phyloP scores from a whole-genome alignment of 2,329 filamentous ascomycete species.

The Alternaria burnsii region DNA sequence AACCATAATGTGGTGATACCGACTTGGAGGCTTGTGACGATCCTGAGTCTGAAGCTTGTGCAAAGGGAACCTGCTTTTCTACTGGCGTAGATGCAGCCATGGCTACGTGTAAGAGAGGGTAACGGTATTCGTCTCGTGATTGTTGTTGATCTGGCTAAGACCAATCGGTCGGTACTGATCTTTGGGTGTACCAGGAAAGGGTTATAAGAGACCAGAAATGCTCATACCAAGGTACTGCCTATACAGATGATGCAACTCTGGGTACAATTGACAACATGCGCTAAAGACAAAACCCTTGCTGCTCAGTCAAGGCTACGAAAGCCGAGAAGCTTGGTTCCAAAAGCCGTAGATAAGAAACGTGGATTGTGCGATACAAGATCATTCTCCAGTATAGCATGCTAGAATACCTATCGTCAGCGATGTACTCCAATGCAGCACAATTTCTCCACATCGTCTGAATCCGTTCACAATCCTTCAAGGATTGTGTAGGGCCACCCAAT shows the following conservation, averaged over 20 bases:
- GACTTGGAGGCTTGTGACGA: constrained; percentile 20
- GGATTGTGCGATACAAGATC: not conserved
- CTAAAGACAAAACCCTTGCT: constrained; percentile 6
- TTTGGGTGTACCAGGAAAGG: constrained; percentile 15
- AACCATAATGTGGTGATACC: constrained; percentile 17
- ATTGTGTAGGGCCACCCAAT: not conserved
- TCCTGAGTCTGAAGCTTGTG: constrained; percentile 23
- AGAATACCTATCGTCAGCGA: not conserved
- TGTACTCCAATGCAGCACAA: not conserved
- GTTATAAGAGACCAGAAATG: constrained; percentile 27
- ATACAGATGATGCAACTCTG: constrained; percentile 32
- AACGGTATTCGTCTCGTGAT: constrained; percentile 15
- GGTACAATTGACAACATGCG: constrained; percentile 29
- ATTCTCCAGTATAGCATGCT: not conserved
- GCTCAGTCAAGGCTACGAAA: constrained; percentile 13
- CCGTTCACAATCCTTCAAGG: not conserved
- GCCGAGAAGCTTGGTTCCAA: constrained; percentile 3
- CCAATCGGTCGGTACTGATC: constrained; percentile 13
- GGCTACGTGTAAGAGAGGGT: not conserved
- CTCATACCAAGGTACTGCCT: not conserved
- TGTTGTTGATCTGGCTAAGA: constrained; percentile 12
- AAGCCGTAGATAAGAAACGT: constrained; percentile 13
- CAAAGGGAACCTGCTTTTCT: constrained; percentile 29
- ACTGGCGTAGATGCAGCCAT: constrained; percentile 24
- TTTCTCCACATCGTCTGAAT: not conserved